Percentiles rank a stretch among this genome's conserved stretches.
Conservation (phyloP, 345 rosid species). For the Dipteronia sinensis region DNA sequence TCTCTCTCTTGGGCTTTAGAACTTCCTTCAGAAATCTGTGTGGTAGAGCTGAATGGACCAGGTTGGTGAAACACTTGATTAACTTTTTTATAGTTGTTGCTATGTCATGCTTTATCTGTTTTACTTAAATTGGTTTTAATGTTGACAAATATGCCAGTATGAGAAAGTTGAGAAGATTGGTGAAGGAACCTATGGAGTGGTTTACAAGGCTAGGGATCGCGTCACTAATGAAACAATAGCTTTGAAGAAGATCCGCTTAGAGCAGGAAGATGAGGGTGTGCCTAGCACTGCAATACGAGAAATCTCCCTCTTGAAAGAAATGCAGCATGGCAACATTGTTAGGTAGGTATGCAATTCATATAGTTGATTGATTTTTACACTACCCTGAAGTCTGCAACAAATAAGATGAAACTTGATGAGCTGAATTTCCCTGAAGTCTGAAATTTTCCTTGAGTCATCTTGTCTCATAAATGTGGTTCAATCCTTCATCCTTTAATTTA, state of each 20-base stretch:
- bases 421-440: not conserved
- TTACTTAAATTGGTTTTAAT: slow-evolving; percentile 4
- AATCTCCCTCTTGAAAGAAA: slow-evolving; percentile 97
- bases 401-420: not conserved
- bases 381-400: not conserved
- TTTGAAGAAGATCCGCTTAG: slow-evolving; percentile 93
- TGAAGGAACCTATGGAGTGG: slow-evolving; percentile 99
- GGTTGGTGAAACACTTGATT: slow-evolving; percentile 35
- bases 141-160: slow-evolving; percentile 48
- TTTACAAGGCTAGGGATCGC: slow-evolving; percentile 94
- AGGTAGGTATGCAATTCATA: slow-evolving; percentile 44
- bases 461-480: not conserved
- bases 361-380: not conserved
- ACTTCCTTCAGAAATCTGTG: not conserved
- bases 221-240: slow-evolving; percentile 89
- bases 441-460: not conserved
- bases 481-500: not conserved
- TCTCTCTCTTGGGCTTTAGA: slow-evolving; percentile 1
- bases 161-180: slow-evolving; percentile 99
- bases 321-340: slow-evolving; percentile 97
- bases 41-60: slow-evolving; percentile 51
- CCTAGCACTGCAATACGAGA: slow-evolving; percentile 99
- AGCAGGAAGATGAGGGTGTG: slow-evolving; percentile 99
- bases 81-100: slow-evolving; percentile 14
- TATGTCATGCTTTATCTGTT: not conserved